Evolutionary conservation across 2,329 filamentous ascomycete genomes (phyloP).

Genomic region (Rhynchosporium graminicola): DNA sequence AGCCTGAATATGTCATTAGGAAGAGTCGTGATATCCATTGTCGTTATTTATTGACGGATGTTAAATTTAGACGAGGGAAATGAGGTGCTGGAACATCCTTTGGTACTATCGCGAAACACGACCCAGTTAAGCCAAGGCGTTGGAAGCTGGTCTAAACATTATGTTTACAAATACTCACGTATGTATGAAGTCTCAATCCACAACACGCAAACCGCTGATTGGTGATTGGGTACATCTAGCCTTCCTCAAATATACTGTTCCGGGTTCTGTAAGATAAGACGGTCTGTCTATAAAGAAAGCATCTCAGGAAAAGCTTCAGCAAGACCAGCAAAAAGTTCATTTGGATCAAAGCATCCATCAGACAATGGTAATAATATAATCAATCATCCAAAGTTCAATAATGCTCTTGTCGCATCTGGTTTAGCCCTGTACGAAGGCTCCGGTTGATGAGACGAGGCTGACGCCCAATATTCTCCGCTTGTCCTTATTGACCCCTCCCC

Average conservation of each 20-base stretch:
- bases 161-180: no score
- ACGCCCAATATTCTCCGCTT: conserved; percentile 10
- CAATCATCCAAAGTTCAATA: background rate
- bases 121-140: background rate
- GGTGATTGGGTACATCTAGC: no score
- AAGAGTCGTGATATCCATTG: conserved; percentile 47
- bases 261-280: no score
- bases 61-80: background rate
- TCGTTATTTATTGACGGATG: background rate
- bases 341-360: no score
- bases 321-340: no score
- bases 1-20: conserved; percentile 61
- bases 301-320: no score
- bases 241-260: no score
- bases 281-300: no score
- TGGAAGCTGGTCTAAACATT: no score
- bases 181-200: no score
- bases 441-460: background rate
- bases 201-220: no score
- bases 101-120: background rate
- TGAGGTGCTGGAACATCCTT: background rate
- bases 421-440: background rate
- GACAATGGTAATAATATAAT: no score
- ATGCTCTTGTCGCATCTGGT: background rate
- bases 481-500: conserved; percentile 10